Percentiles rank a stretch among this genome's conserved stretches.
phyloP scores from a whole-genome alignment of 1,139 yeast species.

The Geotrichum citri-aurantii region DNA sequence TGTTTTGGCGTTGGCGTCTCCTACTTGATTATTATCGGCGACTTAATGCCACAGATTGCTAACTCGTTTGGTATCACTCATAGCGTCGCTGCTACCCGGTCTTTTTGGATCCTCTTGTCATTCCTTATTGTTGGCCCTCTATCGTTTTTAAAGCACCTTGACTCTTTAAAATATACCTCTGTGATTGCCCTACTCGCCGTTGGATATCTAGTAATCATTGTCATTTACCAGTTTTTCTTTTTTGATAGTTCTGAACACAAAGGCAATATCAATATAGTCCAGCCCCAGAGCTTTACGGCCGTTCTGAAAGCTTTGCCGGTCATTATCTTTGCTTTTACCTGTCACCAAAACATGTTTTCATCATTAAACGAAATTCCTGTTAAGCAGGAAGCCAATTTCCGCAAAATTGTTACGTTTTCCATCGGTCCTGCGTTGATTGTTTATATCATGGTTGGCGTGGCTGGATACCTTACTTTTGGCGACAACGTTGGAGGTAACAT shows the following conservation, averaged over 20 bases:
- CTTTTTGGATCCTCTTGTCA: constrained; percentile 64
- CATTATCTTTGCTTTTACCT: constrained; percentile 88
- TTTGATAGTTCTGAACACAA: constrained; percentile 42
- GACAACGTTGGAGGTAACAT: constrained; percentile 72
- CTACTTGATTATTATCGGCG: constrained; percentile 84
- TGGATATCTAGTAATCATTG: constrained; percentile 69
- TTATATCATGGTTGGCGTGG: constrained; percentile 63
- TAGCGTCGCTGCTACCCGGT: constrained; percentile 28
- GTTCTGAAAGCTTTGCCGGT: constrained; percentile 82
- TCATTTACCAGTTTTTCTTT: constrained; percentile 54
- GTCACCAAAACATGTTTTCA: constrained; percentile 89
- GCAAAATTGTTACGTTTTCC: constrained; percentile 51
- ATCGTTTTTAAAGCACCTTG: constrained; percentile 65
- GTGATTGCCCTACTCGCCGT: constrained; percentile 79
- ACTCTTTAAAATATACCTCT: constrained; percentile 80
- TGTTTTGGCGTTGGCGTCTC: constrained; percentile 92
- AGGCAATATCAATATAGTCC: constrained; percentile 51
- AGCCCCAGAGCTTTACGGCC: constrained; percentile 54
- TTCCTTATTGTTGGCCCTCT: constrained; percentile 66
- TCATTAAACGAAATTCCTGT: constrained; percentile 74
- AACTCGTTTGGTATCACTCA: constrained; percentile 25
- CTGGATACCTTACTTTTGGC: constrained; percentile 88
- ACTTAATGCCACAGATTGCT: constrained; percentile 63
- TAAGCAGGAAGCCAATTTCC: constrained; percentile 48
- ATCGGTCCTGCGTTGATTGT: constrained; percentile 55